Conservation (phyloP, 129 eudicot genomes). For the Artemisia argyi region DNA sequence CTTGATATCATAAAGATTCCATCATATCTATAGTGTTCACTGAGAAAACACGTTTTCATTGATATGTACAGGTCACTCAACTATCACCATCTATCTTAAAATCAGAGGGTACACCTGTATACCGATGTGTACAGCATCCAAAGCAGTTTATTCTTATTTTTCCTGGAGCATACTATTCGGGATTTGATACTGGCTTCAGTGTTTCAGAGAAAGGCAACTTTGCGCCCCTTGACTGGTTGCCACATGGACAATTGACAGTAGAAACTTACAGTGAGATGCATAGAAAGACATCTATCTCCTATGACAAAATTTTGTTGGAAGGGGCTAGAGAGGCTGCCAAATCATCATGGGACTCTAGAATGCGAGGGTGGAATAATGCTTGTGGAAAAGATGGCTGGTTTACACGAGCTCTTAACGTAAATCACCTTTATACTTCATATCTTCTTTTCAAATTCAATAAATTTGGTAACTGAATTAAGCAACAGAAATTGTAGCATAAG, state of each 20-base stretch:
- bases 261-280: constrained; percentile 53
- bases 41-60: neutral
- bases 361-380: constrained; percentile 44
- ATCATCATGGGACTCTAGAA: constrained; percentile 28
- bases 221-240: constrained; percentile 92
- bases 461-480: neutral
- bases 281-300: constrained; percentile 64
- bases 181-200: constrained; percentile 70
- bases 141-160: constrained; percentile 61
- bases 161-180: constrained; percentile 80
- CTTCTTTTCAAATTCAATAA: neutral
- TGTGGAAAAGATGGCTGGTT: constrained; percentile 66
- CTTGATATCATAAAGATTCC: constrained; percentile 3
- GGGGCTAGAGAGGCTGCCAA: constrained; percentile 60
- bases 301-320: constrained; percentile 61
- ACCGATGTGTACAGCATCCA: constrained; percentile 67
- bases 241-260: constrained; percentile 63
- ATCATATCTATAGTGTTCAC: constrained; percentile 6
- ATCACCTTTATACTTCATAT: neutral
- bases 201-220: constrained; percentile 55
- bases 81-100: constrained; percentile 58
- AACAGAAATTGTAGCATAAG: neutral
- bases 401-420: constrained; percentile 63
- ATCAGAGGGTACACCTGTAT: constrained; percentile 81
- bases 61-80: constrained; percentile 66